Evolutionary conservation across 2,329 filamentous ascomycete genomes (phyloP).

Genomic region (Aspergillus aculeatus): DNA sequence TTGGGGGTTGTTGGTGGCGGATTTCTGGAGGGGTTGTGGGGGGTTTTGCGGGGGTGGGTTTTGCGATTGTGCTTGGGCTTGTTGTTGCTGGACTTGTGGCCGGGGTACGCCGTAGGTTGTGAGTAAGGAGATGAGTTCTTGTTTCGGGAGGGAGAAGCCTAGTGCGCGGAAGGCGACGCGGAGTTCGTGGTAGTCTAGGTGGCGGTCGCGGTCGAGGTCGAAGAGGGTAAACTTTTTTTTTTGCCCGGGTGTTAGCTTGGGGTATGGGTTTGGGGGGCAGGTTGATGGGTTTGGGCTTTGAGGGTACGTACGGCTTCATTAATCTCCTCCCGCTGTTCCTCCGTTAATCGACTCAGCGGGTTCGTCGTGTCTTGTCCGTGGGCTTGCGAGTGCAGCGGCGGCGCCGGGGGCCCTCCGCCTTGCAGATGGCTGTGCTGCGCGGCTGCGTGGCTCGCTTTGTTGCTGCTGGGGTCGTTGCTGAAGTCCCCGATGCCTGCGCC

Average conservation of each 20-base stretch:
- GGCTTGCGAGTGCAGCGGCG: constrained; percentile 33
- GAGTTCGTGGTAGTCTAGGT: constrained; percentile 97
- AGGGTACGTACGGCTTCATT: constrained; percentile 74
- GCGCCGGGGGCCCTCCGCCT: background rate
- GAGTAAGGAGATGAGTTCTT: constrained; percentile 77
- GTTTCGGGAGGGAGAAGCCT: constrained; percentile 86
- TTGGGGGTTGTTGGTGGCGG: constrained; percentile 46
- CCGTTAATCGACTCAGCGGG: constrained; percentile 62
- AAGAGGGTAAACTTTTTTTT: constrained; percentile 77
- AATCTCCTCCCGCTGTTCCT: constrained; percentile 90
- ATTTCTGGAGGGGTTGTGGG: constrained; percentile 41
- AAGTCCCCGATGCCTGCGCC: constrained; percentile 21
- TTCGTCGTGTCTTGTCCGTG: constrained; percentile 45
- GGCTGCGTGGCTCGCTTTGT: constrained; percentile 28
- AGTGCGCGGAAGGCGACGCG: constrained; percentile 94
- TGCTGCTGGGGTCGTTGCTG: constrained; percentile 21
- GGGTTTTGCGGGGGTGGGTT: constrained; percentile 32
- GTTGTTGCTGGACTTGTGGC: constrained; percentile 51
- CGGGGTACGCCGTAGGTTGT: constrained; percentile 75
- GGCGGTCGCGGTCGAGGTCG: constrained; percentile 90
- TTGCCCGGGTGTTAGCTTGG: background rate
- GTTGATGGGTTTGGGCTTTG: background rate
- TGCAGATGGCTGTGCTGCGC: constrained; percentile 17
- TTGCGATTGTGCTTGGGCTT: constrained; percentile 22
- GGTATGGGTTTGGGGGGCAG: background rate